Conservation (phyloP, 805 yeast genomes). For the Cephaloascus albidus region DNA sequence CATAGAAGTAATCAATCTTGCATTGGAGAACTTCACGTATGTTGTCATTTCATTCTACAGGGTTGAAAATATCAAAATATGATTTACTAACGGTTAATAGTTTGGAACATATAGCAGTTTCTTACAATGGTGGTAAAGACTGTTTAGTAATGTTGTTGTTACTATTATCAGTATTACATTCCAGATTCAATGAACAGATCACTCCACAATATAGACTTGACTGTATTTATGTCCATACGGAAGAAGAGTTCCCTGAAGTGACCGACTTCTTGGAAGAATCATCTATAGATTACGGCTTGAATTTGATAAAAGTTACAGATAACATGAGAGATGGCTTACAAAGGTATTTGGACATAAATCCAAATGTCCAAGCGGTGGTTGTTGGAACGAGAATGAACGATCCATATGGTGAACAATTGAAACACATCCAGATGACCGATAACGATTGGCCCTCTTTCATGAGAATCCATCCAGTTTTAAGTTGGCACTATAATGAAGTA, state of each 20-base stretch:
- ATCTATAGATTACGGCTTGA: conserved; percentile 43
- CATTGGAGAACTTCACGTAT: conserved; percentile 22
- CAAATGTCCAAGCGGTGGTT: conserved; percentile 58
- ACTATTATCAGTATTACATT: conserved; percentile 45
- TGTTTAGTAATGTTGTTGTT: conserved; percentile 82
- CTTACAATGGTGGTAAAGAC: conserved; percentile 96
- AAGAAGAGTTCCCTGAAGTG: conserved; percentile 62
- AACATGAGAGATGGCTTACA: conserved; percentile 64
- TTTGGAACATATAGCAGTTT: conserved; percentile 51
- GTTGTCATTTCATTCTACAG: conserved; percentile 5
- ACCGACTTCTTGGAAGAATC: conserved; percentile 55
- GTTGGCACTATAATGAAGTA: conserved; percentile 76
- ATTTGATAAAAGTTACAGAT: conserved; percentile 30
- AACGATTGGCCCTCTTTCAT: conserved; percentile 86
- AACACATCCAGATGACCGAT: conserved; percentile 67
- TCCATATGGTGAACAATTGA: conserved; percentile 62
- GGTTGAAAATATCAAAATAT: background rate
- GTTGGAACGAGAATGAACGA: conserved; percentile 87
- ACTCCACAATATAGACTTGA: conserved; percentile 29
- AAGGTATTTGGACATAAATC: conserved; percentile 43
- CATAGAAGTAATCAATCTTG: conserved; percentile 15
- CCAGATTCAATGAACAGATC: conserved; percentile 6
- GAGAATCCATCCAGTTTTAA: conserved; percentile 79
- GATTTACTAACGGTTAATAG: conserved; percentile 13
- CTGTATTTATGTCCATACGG: conserved; percentile 70